Conservation (phyloP, 805 yeast genomes). For the Metschnikowia continentalis region DNA sequence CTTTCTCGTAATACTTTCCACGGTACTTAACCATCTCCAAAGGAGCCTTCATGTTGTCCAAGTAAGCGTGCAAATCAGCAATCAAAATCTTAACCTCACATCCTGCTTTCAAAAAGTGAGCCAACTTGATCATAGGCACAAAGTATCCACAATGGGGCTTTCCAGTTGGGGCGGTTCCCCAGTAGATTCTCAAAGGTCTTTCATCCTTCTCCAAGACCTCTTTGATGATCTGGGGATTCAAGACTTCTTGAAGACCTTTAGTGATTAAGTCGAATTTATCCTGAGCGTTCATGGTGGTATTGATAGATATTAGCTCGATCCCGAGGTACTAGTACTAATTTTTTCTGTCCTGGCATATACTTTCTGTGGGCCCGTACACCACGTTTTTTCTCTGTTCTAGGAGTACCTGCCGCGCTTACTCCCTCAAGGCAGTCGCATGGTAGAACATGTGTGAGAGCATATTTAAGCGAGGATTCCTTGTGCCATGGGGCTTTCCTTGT, state of each 20-base stretch:
- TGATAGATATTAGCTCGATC: neutral
- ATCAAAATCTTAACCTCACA: conserved; percentile 87
- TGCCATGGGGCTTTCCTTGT: neutral
- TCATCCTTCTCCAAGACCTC: conserved; percentile 75
- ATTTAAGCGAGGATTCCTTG: neutral
- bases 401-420: neutral
- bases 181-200: conserved; percentile 81
- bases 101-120: conserved; percentile 93
- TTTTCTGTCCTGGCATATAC: conserved; percentile 6
- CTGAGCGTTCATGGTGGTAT: conserved; percentile 43
- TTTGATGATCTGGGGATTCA: conserved; percentile 83
- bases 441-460: neutral
- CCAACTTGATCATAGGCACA: conserved; percentile 95
- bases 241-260: conserved; percentile 84
- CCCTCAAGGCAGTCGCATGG: no score
- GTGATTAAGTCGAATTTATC: conserved; percentile 75
- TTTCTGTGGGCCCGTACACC: conserved; percentile 1
- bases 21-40: conserved; percentile 85
- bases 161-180: conserved; percentile 99
- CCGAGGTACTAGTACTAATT: neutral
- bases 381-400: neutral
- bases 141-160: conserved; percentile 98
- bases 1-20: conserved; percentile 81
- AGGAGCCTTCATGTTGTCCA: conserved; percentile 98
- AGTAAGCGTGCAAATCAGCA: conserved; percentile 94